Conservation (phyloP, 495 filamentous ascomycete species). For the Apiosordaria backusii region DNA sequence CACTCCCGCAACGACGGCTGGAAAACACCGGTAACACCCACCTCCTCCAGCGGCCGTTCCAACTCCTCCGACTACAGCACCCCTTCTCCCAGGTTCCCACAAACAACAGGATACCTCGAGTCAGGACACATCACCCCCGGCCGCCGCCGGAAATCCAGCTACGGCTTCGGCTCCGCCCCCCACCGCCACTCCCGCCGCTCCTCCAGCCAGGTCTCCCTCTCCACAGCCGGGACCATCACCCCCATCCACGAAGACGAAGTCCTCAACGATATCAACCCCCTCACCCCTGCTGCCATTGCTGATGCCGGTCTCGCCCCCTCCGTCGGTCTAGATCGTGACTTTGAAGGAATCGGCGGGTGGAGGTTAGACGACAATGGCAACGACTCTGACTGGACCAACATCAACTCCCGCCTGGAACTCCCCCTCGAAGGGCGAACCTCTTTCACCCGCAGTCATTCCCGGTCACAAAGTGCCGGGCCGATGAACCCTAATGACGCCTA, state of each 20-base stretch:
- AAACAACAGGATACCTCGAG: slow-evolving; percentile 11
- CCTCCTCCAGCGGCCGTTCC: slow-evolving; percentile 7
- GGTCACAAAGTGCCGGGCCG: slow-evolving; percentile 33
- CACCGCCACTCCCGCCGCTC: slow-evolving; percentile 33
- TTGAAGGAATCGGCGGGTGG: slow-evolving; percentile 86
- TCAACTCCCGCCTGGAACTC: slow-evolving; percentile 70
- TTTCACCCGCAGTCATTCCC: slow-evolving; percentile 28
- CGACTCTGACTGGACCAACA: slow-evolving; percentile 64
- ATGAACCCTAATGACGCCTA: background rate
- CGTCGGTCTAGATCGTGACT: slow-evolving; percentile 60
- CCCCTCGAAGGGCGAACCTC: slow-evolving; percentile 59
- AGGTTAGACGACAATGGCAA: slow-evolving; percentile 56
- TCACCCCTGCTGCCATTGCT: background rate
- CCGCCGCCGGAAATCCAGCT: slow-evolving; percentile 27
- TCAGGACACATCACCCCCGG: slow-evolving; percentile 4
- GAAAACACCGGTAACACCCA: background rate
- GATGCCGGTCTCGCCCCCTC: slow-evolving; percentile 39
- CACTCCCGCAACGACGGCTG: slow-evolving; percentile 5
- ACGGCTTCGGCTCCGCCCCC: slow-evolving; percentile 34
- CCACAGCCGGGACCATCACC: slow-evolving; percentile 33
- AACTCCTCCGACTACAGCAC: slow-evolving; percentile 18
- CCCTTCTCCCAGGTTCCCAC: slow-evolving; percentile 14
- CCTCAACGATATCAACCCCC: background rate
- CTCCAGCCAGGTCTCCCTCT: slow-evolving; percentile 29
- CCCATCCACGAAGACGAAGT: slow-evolving; percentile 28